Base-by-base conservation (phyloP, 1,139 yeast genomes). In the Nakaseomyces sp. region DNA sequence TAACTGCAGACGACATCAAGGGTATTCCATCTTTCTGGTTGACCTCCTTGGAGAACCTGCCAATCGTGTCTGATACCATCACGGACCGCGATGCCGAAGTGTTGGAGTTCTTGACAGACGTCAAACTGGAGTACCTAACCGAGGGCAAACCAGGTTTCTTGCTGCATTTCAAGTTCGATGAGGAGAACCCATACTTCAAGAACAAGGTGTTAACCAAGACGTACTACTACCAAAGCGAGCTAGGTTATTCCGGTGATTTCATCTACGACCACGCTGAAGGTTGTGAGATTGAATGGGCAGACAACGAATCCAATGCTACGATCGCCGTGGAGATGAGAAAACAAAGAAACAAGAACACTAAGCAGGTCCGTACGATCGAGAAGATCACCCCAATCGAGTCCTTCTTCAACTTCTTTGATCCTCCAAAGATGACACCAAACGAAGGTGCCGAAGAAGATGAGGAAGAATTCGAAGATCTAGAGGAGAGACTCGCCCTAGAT, bases 251-350 rank as follows among this genome's bases (percentile, higher is more conserved):
- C 39, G 97, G 98, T 36, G 98, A 91, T 66, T 91, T 86, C 66
- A 88, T 91, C 53, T 93, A 89, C 65, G 97, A 89, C 68, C 95
- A 86, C 63, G 97, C 98, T 7, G 94, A 86, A 60, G 98, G 98
- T 43, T 76, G 79, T 56, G 80, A 77, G 46, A 85, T 93, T 64
- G 71, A 82, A 57, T 91, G 99, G 99, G 72, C 69, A 52, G 75
- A 81, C 45, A 79, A 83, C 58, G 95, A 83, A 55, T 70, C 73
- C 52, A 89, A 91, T 63, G 88, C 86, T 45, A 91, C 98, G 29
- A 79, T 89, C 49, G 71, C 73, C 53, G 80, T 91, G 48, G 97
- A 91, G 72, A 84, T 88, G 74, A 83, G 96, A 70, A 91, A 91
- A 69, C 99, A 91, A 71, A 82, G 98, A 70, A 93, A 93, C 69